Percentiles rank a stretch among this genome's conserved stretches.
Conservation (phyloP, 2,329 filamentous ascomycete genomes). For the Botrytis squamosa region DNA sequence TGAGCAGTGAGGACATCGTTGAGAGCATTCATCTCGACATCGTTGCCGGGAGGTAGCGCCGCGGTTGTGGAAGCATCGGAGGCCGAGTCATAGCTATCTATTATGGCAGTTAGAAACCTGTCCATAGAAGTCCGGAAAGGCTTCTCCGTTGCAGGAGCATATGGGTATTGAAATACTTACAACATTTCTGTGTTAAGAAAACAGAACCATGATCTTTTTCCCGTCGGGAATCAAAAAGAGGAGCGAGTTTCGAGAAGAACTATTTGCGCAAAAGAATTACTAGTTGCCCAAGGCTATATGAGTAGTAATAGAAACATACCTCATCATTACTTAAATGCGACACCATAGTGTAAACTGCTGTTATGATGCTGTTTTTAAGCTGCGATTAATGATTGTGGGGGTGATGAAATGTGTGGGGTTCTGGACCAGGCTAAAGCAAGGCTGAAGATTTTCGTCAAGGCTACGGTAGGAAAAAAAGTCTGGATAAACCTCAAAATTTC, state of each 20-base stretch:
- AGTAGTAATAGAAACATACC: conserved; percentile 41
- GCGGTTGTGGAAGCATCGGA: not conserved
- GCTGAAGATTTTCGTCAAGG: conserved; percentile 13
- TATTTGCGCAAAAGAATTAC: conserved; percentile 40
- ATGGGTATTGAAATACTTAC: conserved; percentile 45
- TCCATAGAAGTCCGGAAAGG: no score
- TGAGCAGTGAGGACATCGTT: conserved; percentile 44
- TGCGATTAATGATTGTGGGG: conserved; percentile 24
- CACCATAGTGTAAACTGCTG: conserved; percentile 34
- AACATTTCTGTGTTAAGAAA: conserved; percentile 73
- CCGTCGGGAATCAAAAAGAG: conserved; percentile 22
- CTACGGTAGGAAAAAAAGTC: conserved; percentile 6
- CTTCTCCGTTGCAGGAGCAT: not conserved
- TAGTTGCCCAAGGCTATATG: not conserved
- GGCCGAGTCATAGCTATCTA: conserved; percentile 4
- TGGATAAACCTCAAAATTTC: conserved; percentile 19
- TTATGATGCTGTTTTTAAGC: conserved; percentile 20
- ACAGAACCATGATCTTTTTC: conserved; percentile 71
- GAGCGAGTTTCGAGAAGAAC: conserved; percentile 58
- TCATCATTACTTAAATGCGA: conserved; percentile 61
- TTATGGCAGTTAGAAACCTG: not conserved
- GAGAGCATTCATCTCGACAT: conserved; percentile 9
- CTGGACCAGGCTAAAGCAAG: conserved; percentile 14
- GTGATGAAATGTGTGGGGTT: conserved; percentile 24
- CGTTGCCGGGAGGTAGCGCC: not conserved